A percentile compares a stretch with the other conserved stretches of the same genome.
phyloP scores from a whole-genome alignment of 768 basidiomycete genomes.

The Amylocystis lapponica region DNA sequence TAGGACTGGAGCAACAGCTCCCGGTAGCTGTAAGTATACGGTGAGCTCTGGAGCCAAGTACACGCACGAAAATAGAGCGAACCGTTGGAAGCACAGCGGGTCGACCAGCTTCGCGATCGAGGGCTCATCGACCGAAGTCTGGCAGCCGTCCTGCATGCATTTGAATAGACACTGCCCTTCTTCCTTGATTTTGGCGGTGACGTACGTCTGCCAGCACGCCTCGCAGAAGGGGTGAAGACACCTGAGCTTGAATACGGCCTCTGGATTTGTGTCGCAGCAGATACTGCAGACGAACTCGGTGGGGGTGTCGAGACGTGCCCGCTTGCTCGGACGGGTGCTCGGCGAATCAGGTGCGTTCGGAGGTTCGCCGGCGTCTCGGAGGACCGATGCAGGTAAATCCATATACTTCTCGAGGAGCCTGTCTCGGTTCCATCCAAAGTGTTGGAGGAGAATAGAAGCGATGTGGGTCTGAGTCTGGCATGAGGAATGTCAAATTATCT shows the following conservation, averaged over 20 bases:
- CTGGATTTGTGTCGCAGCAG: constrained; percentile 65
- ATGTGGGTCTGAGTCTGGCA: constrained; percentile 46
- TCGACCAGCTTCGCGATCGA: constrained; percentile 53
- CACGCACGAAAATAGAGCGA: constrained; percentile 1
- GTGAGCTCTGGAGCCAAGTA: not conserved
- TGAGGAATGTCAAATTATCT: not conserved
- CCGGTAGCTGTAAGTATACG: constrained; percentile 30
- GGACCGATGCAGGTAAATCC: constrained; percentile 79
- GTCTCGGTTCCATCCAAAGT: constrained; percentile 94
- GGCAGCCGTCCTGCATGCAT: constrained; percentile 80
- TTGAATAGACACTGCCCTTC: constrained; percentile 68
- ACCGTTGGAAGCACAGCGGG: constrained; percentile 23
- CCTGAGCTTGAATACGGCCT: constrained; percentile 59
- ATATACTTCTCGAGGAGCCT: constrained; percentile 93
- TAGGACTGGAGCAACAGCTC: constrained; percentile 86
- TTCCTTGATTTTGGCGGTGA: constrained; percentile 72
- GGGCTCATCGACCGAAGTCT: constrained; percentile 52
- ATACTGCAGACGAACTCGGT: constrained; percentile 80
- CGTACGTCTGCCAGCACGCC: constrained; percentile 79
- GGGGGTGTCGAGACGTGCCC: constrained; percentile 19
- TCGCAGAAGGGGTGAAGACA: constrained; percentile 85
- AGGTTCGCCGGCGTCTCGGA: constrained; percentile 33
- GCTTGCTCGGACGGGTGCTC: constrained; percentile 20
- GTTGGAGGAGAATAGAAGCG: constrained; percentile 74
- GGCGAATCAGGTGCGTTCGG: constrained; percentile 9